Percentiles rank a stretch among this genome's conserved stretches.
Evolutionary conservation across 768 basidiomycete species (phyloP).

Genomic region (Chalciporus chontae): DNA sequence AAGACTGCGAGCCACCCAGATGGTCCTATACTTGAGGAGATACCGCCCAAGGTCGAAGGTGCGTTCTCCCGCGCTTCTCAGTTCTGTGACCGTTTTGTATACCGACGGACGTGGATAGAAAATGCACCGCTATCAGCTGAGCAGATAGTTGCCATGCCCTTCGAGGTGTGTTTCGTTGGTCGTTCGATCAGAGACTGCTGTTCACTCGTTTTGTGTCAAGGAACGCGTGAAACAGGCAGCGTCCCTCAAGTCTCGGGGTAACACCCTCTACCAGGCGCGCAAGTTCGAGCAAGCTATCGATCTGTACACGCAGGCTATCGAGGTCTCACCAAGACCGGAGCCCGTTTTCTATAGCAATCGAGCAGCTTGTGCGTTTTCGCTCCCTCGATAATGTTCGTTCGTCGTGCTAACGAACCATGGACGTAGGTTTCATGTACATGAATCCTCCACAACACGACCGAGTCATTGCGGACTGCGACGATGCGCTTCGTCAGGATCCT

Average conservation of each 20-base stretch:
- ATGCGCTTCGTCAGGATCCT: constrained; percentile 77
- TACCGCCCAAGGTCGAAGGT: constrained; percentile 43
- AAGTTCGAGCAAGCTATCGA: constrained; percentile 58
- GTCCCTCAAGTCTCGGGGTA: constrained; percentile 67
- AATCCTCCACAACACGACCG: constrained; percentile 76
- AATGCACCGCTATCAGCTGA: constrained; percentile 46
- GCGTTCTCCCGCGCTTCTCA: constrained; percentile 8
- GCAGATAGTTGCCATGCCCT: constrained; percentile 54
- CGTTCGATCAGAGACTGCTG: not conserved
- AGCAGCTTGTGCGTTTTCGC: constrained; percentile 72
- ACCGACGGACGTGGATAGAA: constrained; percentile 29
- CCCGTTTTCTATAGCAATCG: constrained; percentile 97
- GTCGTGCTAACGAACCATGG: not conserved
- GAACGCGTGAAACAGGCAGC: constrained; percentile 63
- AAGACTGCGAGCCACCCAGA: constrained; percentile 54
- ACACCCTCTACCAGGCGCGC: constrained; percentile 61
- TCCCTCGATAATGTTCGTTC: not conserved
- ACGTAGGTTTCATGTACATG: constrained; percentile 86
- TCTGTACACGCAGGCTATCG: constrained; percentile 73
- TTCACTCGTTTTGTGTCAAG: constrained; percentile 34
- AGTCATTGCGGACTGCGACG: constrained; percentile 86
- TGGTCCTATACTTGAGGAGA: constrained; percentile 81
- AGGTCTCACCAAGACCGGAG: constrained; percentile 72
- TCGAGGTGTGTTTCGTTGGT: constrained; percentile 43
- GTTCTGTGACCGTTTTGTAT: not conserved